Base-by-base conservation (phyloP, 2,329 filamentous ascomycete species). In the Cryphonectria radicalis region DNA sequence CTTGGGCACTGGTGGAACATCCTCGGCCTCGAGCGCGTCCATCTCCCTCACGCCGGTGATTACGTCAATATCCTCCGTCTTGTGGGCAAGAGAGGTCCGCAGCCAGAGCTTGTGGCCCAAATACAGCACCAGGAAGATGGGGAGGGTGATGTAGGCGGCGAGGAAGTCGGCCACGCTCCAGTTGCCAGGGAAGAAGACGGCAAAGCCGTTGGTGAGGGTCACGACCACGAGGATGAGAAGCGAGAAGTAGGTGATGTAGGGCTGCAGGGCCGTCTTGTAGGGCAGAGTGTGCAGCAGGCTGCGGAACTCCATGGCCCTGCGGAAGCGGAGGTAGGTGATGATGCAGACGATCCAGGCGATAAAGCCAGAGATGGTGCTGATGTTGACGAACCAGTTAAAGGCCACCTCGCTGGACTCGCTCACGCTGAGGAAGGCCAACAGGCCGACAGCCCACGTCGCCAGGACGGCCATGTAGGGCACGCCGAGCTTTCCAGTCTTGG, bases 181-280 rank as follows among this genome's bases (percentile, higher is more conserved):
- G 40, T 90, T 84, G 10, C 84, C 81, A 0, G 89, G 88, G 78
- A 91, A 91, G 78, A 95, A 95, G 19, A 92, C 87, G 50, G 90
- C 87, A 80, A 94, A 95, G 1, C 92, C 93, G 76, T 93, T 93
- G 75, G 93, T 90, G 3, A 95, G 80, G 1, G 86, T 88, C n/a
- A 95, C 83, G 37, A 93, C 80, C 3, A 80, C 78, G 68, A 93
- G 86, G 35, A 89, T 77, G 22, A 86, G 78, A 1, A 93, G 85
- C 13, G 86, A 85, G 68, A 87, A 80, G 76, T 86, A 93, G 0
- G 91, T 87, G 2, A 88, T 89, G 77, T 91, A 94, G 0, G 92
- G 88, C 78, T 90, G 87, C 17, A 85, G 77, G 0, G 81, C 80
- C 0, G 87, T 87, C 66, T 77, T 81, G 82, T 86, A 90, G 0